A percentile compares a stretch with the other conserved stretches of the same genome.
Evolutionary conservation across 208 protist species (phyloP).

Genomic region (Leishmania turanica): DNA sequence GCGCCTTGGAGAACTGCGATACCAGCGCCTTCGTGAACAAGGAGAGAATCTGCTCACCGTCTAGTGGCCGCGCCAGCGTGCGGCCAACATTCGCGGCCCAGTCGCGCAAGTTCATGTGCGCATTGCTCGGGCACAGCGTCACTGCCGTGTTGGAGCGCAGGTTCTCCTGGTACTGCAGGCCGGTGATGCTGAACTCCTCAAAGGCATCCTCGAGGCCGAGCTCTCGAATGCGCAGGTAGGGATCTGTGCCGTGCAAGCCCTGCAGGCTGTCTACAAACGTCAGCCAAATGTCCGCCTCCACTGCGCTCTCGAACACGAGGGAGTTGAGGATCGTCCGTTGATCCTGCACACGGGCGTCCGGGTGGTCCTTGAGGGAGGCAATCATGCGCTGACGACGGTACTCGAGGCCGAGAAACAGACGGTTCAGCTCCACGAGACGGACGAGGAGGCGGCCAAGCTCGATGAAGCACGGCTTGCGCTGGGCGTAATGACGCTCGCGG

Average conservation of each 20-base stretch:
- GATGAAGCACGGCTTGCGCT: constrained; percentile 85
- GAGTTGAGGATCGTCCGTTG: constrained; percentile 51
- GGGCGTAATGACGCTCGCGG: constrained; percentile 35
- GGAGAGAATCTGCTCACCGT: constrained; percentile 47
- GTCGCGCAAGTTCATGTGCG: constrained; percentile 45
- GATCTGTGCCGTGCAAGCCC: constrained; percentile 20
- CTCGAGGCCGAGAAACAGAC: constrained; percentile 73
- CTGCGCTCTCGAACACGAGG: constrained; percentile 72
- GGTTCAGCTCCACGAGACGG: constrained; percentile 79
- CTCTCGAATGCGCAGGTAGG: constrained; percentile 48
- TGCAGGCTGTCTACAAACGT: constrained; percentile 61
- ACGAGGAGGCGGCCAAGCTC: constrained; percentile 82
- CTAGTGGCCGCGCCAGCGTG: constrained; percentile 23
- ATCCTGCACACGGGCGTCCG: constrained; percentile 67
- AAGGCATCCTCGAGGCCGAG: constrained; percentile 78
- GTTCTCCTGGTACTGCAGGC: constrained; percentile 81
- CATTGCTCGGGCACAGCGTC: constrained; percentile 49
- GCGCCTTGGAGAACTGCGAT: constrained; percentile 75
- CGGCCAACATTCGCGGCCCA: constrained; percentile 61
- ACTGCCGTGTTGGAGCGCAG: constrained; percentile 51
- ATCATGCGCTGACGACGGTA: constrained; percentile 69
- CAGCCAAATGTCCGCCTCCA: constrained; percentile 82
- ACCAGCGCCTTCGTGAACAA: constrained; percentile 83
- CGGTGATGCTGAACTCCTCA: constrained; percentile 84
- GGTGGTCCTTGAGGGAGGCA: constrained; percentile 53